These are phyloP conservation scores for Diaporthe vexans DNA, from an alignment of 2,329 filamentous ascomycete species.

Conservation along the genomic window DNA sequence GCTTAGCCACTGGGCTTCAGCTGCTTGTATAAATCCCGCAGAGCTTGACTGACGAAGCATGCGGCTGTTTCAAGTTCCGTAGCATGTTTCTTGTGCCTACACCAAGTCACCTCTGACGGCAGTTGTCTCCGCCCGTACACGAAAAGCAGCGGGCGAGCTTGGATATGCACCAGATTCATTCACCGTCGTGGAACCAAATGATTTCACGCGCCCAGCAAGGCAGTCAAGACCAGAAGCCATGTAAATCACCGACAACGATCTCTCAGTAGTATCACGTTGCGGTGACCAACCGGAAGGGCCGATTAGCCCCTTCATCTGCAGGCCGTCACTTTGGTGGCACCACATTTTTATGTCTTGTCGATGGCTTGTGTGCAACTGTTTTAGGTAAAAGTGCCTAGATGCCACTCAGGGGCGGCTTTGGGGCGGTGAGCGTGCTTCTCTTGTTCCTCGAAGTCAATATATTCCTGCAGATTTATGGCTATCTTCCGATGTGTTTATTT, in stretches of 20 bases:
- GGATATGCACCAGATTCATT: neutral
- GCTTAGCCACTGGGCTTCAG: conserved; percentile 30
- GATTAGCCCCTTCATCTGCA: neutral
- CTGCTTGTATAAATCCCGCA: conserved; percentile 29
- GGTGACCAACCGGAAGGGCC: conserved; percentile 1
- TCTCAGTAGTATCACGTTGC: neutral
- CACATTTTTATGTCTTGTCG: neutral
- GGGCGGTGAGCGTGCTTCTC: conserved; percentile 10
- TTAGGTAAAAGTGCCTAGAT: neutral
- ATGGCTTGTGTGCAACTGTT: neutral
- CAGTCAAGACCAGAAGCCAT: neutral
- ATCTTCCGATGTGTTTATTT: neutral
- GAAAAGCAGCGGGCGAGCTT: neutral
- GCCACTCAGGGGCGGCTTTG: neutral
- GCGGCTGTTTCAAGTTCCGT: conserved; percentile 20
- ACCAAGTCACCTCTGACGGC: conserved; percentile 16
- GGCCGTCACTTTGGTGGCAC: neutral
- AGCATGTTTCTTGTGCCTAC: conserved; percentile 14
- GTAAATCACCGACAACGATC: neutral
- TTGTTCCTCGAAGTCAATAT: neutral
- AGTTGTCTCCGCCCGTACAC: neutral
- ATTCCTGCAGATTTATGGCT: neutral
- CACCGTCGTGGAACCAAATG: neutral
- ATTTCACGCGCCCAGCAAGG: neutral
- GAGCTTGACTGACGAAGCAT: conserved; percentile 23